phyloP scores from a whole-genome alignment of 2,329 filamentous ascomycete genomes.

The Beauveria australis region DNA sequence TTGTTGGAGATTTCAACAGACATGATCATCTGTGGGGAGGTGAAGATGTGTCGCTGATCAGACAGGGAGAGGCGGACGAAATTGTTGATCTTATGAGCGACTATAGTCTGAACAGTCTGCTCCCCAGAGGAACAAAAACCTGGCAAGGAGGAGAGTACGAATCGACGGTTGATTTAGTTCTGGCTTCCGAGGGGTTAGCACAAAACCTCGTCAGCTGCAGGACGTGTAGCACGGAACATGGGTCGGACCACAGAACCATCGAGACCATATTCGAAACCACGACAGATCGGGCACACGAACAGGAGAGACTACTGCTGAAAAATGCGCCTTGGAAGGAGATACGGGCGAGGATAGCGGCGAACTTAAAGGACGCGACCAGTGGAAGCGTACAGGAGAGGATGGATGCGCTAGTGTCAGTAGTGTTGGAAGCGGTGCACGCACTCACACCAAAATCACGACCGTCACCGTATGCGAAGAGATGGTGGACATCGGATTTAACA shows the following conservation, averaged over 20 bases:
- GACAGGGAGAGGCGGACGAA: slow-evolving; percentile 26
- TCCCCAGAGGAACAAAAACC: slow-evolving; percentile 27
- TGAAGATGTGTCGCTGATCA: slow-evolving; percentile 13
- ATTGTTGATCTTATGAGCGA: slow-evolving; percentile 29
- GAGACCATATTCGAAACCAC: slow-evolving; percentile 21
- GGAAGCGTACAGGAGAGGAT: slow-evolving; percentile 12
- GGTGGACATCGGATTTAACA: slow-evolving; percentile 22
- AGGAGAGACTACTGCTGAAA: slow-evolving; percentile 17
- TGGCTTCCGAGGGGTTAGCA: slow-evolving; percentile 17
- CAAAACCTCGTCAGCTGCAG: slow-evolving; percentile 13
- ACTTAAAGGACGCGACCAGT: slow-evolving; percentile 20
- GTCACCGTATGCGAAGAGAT: slow-evolving; percentile 22
- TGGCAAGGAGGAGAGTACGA: slow-evolving; percentile 19
- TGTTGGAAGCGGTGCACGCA: slow-evolving; percentile 12
- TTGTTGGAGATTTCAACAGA: slow-evolving; percentile 16
- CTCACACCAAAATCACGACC: slow-evolving; percentile 18
- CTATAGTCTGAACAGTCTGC: slow-evolving; percentile 23
- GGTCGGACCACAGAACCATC: slow-evolving; percentile 25
- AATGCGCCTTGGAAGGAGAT: slow-evolving; percentile 21
- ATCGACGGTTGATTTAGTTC: slow-evolving; percentile 20
- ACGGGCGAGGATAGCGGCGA: slow-evolving; percentile 11
- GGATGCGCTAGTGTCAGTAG: slow-evolving; percentile 10
- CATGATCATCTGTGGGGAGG: slow-evolving; percentile 17
- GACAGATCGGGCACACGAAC: slow-evolving; percentile 2
- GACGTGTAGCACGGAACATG: slow-evolving; percentile 16